Conservation (phyloP, 768 basidiomycete genomes). For the Termitomyces sp. region DNA sequence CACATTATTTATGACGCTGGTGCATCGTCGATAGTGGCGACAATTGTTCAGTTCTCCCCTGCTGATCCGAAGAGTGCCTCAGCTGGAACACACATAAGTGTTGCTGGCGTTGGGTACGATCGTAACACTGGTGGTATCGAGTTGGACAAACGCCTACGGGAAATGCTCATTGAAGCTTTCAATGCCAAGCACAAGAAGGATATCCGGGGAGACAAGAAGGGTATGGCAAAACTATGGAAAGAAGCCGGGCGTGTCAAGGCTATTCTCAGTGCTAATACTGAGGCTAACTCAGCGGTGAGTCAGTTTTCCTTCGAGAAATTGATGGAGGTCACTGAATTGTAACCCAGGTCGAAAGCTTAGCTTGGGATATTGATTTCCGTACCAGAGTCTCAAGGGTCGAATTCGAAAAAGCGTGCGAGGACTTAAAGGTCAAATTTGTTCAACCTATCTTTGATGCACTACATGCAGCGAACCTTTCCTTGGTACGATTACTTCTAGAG, state of each 20-base stretch:
- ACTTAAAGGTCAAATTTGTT: conserved; percentile 60
- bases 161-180: conserved; percentile 76
- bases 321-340: conserved; percentile 2
- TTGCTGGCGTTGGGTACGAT: conserved; percentile 83
- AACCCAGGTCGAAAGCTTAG: conserved; percentile 76
- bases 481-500: conserved; percentile 40
- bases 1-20: conserved; percentile 96
- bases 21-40: conserved; percentile 76
- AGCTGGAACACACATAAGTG: conserved; percentile 65
- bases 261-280: conserved; percentile 89
- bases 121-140: conserved; percentile 75
- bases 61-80: conserved; percentile 50
- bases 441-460: conserved; percentile 77
- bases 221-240: conserved; percentile 92
- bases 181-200: conserved; percentile 66
- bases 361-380: conserved; percentile 89
- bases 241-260: conserved; percentile 90
- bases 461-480: conserved; percentile 55
- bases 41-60: conserved; percentile 65
- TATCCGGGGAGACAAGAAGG: conserved; percentile 70
- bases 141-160: conserved; percentile 78
- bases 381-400: conserved; percentile 69
- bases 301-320: neutral
- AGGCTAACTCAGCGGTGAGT: conserved; percentile 68
- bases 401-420: conserved; percentile 75